These are phyloP conservation scores for Cystobasidium slooffiae DNA, from an alignment of 1,284 basidiomycete species.

Conservation along the genomic window DNA sequence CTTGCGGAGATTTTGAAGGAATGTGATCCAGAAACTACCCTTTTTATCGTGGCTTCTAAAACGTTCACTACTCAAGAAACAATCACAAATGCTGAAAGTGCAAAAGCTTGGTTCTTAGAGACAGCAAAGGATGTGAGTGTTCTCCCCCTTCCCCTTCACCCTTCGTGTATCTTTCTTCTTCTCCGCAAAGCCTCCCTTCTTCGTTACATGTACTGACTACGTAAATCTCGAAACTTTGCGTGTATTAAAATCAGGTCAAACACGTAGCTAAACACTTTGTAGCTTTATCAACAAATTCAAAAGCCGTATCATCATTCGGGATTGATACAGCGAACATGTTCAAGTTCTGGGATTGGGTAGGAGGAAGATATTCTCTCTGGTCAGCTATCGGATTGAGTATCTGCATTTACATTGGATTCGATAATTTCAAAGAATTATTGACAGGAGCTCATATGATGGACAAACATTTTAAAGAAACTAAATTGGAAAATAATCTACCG, in stretches of 20 bases:
- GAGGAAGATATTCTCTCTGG: constrained; percentile 97
- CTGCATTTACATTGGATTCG: constrained; percentile 87
- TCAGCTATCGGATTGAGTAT: constrained; percentile 96
- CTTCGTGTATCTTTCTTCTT: background rate
- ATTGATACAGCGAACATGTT: constrained; percentile 96
- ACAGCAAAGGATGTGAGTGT: constrained; percentile 70
- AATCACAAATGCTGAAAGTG: constrained; percentile 94
- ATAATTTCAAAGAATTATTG: constrained; percentile 89
- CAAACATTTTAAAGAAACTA: constrained; percentile 87
- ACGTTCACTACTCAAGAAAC: constrained; percentile 99
- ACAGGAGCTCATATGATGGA: constrained; percentile 97
- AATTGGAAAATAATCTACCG: constrained; percentile 88
- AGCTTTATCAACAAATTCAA: constrained; percentile 93
- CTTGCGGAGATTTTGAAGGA: constrained; percentile 82
- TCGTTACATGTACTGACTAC: background rate
- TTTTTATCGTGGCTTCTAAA: constrained; percentile 98
- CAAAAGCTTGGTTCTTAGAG: constrained; percentile 90
- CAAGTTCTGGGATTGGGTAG: constrained; percentile 99
- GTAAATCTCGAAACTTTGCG: background rate
- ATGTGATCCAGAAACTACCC: constrained; percentile 88
- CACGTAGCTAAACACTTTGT: constrained; percentile 99
- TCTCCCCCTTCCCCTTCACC: background rate
- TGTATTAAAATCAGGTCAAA: constrained; percentile 52
- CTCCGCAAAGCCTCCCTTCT: background rate
- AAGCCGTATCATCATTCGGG: constrained; percentile 92